phyloP scores from a whole-genome alignment of 75 land plant genomes.

The Picea sitchensis region DNA sequence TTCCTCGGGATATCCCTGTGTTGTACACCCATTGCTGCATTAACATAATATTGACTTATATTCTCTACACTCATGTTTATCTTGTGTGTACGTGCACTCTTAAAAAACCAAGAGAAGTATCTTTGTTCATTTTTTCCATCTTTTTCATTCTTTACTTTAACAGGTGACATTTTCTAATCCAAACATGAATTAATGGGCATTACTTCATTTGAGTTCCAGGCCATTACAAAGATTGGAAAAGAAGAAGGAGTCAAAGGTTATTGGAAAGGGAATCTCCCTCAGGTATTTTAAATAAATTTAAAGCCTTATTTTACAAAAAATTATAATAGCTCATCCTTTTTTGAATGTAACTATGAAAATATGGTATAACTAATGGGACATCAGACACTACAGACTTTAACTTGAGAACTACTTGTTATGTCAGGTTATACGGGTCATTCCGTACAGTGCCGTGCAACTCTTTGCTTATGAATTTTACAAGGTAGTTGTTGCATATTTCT shows the following conservation, averaged over 20 bases:
- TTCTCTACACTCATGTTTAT: too few relatives aligned
- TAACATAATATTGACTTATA: too few relatives aligned
- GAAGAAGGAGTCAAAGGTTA: conserved; percentile 94
- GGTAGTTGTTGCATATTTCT: conserved; percentile 34
- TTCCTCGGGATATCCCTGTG: too few relatives aligned
- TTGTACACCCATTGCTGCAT: too few relatives aligned
- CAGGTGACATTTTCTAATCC: background rate
- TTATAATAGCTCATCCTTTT: background rate
- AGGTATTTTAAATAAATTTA: conserved; percentile 45
- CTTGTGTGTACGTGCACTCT: too few relatives aligned
- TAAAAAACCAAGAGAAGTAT: background rate
- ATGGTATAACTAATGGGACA: background rate
- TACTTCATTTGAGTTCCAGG: conserved; percentile 43
- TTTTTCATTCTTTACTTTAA: background rate
- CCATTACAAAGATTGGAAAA: conserved; percentile 67
- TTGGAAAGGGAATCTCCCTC: conserved; percentile 99
- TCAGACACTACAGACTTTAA: background rate
- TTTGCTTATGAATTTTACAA: conserved; percentile 97
- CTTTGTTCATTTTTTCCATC: background rate
- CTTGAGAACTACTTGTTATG: conserved; percentile 2
- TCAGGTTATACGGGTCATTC: conserved; percentile 90
- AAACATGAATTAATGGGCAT: background rate
- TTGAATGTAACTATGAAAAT: background rate
- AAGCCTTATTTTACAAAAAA: background rate
- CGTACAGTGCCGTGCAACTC: conserved; percentile 96